A percentile compares a stretch with the other conserved stretches of the same genome.
Conservation (phyloP, 768 basidiomycete species). For the Daedaleopsis sinensis region DNA sequence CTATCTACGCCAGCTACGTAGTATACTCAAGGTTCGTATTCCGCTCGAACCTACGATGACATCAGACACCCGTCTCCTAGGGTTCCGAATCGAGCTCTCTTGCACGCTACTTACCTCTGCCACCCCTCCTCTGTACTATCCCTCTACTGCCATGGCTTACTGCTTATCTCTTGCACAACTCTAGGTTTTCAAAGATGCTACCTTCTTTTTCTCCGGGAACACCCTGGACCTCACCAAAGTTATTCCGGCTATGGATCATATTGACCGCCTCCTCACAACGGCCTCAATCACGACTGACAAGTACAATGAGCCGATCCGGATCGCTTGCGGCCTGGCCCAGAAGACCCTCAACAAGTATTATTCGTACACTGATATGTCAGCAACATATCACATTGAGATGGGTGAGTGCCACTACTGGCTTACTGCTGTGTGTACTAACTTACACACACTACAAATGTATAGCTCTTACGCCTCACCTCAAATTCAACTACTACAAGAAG, state of each 20-base stretch:
- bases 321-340: neutral
- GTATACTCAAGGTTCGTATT: slow-evolving; percentile 23
- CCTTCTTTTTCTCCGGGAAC: neutral
- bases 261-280: neutral
- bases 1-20: slow-evolving; percentile 14
- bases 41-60: neutral
- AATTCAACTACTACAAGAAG: neutral
- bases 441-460: neutral
- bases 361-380: neutral
- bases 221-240: neutral
- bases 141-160: no score
- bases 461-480: neutral
- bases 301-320: neutral
- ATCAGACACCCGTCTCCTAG: neutral
- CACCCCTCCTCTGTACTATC: no score
- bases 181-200: no score
- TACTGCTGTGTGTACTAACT: no score
- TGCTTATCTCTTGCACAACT: neutral
- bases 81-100: neutral
- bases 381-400: neutral
- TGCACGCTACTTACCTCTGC: neutral
- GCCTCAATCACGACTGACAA: neutral
- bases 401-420: no score
- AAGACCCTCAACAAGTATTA: neutral
- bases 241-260: neutral